Evolutionary conservation across 805 yeast species (phyloP).

Genomic region (Saccharomycopsis fibuligera): DNA sequence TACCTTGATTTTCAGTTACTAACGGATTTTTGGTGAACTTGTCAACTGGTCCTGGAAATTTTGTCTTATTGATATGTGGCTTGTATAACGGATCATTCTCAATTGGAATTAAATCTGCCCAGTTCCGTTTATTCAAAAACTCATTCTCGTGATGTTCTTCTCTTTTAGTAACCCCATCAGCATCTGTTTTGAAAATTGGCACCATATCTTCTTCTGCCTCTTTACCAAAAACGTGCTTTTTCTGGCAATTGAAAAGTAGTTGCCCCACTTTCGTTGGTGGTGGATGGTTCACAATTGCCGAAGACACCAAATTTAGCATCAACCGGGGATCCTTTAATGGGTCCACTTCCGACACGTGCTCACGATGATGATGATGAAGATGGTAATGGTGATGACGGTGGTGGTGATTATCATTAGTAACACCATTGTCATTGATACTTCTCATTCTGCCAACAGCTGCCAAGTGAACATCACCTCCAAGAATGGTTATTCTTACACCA

Average conservation of each 20-base stretch:
- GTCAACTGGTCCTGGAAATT: constrained; percentile 39
- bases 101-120: constrained; percentile 60
- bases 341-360: constrained; percentile 29
- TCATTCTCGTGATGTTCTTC: constrained; percentile 34
- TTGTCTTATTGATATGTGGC: constrained; percentile 10
- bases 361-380: constrained; percentile 30
- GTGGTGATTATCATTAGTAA: neutral
- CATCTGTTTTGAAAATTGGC: constrained; percentile 59
- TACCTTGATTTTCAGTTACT: constrained; percentile 3
- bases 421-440: constrained; percentile 28
- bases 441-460: constrained; percentile 76
- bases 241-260: constrained; percentile 60
- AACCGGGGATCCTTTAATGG: constrained; percentile 59
- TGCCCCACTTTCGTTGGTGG: constrained; percentile 84
- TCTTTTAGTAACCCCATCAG: constrained; percentile 38
- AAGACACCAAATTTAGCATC: constrained; percentile 76
- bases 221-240: constrained; percentile 57
- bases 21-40: constrained; percentile 10
- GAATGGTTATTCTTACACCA: constrained; percentile 71
- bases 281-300: constrained; percentile 89
- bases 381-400: constrained; percentile 29
- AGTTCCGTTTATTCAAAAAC: constrained; percentile 62
- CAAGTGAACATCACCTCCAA: constrained; percentile 91
- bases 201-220: constrained; percentile 73
- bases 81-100: constrained; percentile 26